These are phyloP conservation scores for Akanthomyces muscarius DNA, from an alignment of 2,329 filamentous ascomycete genomes.

Conservation along the genomic window DNA sequence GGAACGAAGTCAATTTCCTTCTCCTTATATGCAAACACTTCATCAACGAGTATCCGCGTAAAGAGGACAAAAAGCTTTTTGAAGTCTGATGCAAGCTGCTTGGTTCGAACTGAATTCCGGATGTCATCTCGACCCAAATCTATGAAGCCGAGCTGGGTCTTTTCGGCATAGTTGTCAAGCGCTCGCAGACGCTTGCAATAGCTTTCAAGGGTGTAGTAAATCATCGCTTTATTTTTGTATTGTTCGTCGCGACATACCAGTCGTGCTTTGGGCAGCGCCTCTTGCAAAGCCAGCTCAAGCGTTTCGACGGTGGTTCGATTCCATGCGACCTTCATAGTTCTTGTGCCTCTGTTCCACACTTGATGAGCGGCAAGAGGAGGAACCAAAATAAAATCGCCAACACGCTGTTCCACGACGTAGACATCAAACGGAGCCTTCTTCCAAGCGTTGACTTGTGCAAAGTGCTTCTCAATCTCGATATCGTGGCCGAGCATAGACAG, in stretches of 20 bases:
- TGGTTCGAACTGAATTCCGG: conserved; percentile 45
- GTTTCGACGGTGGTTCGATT: conserved; percentile 93
- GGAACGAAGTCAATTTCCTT: conserved; percentile 69
- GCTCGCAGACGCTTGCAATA: conserved; percentile 62
- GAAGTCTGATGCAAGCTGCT: conserved; percentile 78
- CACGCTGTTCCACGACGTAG: conserved; percentile 85
- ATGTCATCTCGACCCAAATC: conserved; percentile 46
- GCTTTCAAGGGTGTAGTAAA: conserved; percentile 81
- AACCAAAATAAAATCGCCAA: conserved; percentile 89
- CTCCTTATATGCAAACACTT: conserved; percentile 75
- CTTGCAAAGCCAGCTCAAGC: conserved; percentile 75
- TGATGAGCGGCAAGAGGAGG: conserved; percentile 93
- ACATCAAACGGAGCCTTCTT: conserved; percentile 90
- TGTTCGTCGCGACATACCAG: conserved; percentile 96
- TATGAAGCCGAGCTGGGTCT: conserved; percentile 42
- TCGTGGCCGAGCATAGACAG: conserved; percentile 90
- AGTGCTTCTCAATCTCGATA: conserved; percentile 94
- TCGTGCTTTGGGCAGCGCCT: conserved; percentile 82
- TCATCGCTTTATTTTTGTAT: conserved; percentile 96
- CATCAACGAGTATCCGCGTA: conserved; percentile 73
- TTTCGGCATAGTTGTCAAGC: conserved; percentile 47
- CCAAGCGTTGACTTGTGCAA: conserved; percentile 93
- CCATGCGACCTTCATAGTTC: conserved; percentile 98
- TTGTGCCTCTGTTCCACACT: conserved; percentile 94
- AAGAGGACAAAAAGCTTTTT: conserved; percentile 74